Evolutionary conservation across 495 filamentous ascomycete genomes (phyloP), one percentile per base, ranked within the genome.

Genomic region (Talaromyces trachyspermus): DNA sequence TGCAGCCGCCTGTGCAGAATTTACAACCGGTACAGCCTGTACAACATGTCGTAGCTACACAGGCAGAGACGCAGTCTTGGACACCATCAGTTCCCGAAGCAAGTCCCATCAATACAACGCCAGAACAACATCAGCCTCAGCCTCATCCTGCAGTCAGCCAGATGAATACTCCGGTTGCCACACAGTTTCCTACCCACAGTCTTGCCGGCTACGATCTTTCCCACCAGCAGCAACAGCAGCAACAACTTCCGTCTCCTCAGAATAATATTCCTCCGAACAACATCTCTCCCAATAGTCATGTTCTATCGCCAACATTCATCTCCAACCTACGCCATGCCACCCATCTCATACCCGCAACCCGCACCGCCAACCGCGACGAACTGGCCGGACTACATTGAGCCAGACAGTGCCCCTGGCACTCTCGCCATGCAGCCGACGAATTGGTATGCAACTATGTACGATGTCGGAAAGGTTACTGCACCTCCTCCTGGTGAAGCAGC

Each of bases 271-370:
- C 68, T 0, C 51, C 44, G 19, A 18, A 11, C 15, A 48, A 54
- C 1, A 38, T 64, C 45, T 32, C 56, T 18, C 56, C 54, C 41
- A 60, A 57, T 15, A 54, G 51, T 10, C 50, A 59, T 10, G 53
- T 53, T 17, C 19, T 59, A 23, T 55, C 58, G 3, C 58, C 57
- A 12, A 48, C 39, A 11, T 63, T 59, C 39, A 26, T 44, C 18
- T 43, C 36, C 51, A 5, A 53, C 50, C 11, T 63, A 61, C 40
- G 55, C 60, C 12, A 54, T 63, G 12, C 59, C 60, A 1, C 62
- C 62, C 0, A 53, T 57, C 15, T 59, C 60, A 7, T 57, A 60
- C 29, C 30, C 60, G 8, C 58, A 59, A 18, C 61, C 58, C 23
- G 44, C 44, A 36, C 29, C 44, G 12, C 44, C 44, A 7, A 23